These are phyloP conservation scores for Monosporascus sp. DNA, from an alignment of 2,329 filamentous ascomycete genomes.

Conservation along the genomic window DNA sequence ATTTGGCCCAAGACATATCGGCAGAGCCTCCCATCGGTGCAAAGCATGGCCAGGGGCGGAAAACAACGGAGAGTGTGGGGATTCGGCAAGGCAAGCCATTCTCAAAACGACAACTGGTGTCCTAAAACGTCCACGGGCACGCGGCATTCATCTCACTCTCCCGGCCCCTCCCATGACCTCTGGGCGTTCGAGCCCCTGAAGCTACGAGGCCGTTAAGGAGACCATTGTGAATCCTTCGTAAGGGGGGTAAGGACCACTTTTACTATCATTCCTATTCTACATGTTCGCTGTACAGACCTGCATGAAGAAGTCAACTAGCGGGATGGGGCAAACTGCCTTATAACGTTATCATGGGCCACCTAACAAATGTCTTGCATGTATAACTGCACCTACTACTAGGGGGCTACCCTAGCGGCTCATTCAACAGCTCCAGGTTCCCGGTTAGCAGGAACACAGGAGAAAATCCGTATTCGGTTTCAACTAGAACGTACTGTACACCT, in stretches of 20 bases:
- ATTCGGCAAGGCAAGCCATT: conserved; percentile 22
- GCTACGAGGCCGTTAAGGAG: not conserved
- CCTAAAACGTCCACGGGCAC: conserved; percentile 14
- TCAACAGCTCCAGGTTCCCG: not conserved
- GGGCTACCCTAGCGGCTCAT: not conserved
- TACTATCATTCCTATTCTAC: conserved; percentile 6
- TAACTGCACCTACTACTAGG: not conserved
- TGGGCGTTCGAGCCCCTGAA: not conserved
- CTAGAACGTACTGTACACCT: not conserved
- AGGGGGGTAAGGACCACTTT: not conserved
- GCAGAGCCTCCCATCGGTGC: conserved; percentile 5
- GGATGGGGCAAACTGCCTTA: conserved; percentile 3
- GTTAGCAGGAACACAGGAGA: not conserved
- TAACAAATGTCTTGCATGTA: not conserved
- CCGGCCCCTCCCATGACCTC: conserved; percentile 4
- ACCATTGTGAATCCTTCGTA: not conserved
- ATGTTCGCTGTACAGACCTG: conserved; percentile 2
- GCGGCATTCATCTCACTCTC: conserved; percentile 9
- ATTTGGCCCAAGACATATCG: conserved; percentile 8
- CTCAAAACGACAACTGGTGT: conserved; percentile 14
- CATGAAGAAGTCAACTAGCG: conserved; percentile 3
- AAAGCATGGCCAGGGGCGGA: conserved; percentile 15
- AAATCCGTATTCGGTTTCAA: not conserved
- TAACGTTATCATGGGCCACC: not conserved
- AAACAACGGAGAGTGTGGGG: conserved; percentile 21